Conservation (phyloP, 495 filamentous ascomycete species). For the Podospora sp. region DNA sequence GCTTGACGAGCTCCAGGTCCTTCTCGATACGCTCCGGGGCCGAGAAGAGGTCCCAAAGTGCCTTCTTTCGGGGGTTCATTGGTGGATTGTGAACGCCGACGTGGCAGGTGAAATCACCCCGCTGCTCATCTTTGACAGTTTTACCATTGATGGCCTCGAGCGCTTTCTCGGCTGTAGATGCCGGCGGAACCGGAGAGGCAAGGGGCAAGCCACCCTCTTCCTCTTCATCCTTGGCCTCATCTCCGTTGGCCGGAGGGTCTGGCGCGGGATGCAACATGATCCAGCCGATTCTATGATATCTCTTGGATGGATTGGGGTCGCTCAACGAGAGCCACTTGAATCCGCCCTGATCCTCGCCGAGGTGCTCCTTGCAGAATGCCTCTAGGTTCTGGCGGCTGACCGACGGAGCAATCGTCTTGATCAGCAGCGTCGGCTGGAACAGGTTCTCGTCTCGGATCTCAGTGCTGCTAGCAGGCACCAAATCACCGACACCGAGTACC, state of each 20-base stretch:
- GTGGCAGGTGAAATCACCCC: slow-evolving; percentile 95
- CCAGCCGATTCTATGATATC: slow-evolving; percentile 98
- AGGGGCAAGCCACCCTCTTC: slow-evolving; percentile 48
- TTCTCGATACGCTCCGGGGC: slow-evolving; percentile 84
- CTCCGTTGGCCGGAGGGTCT: slow-evolving; percentile 60
- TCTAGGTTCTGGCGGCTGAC: slow-evolving; percentile 94
- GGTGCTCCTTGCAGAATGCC: slow-evolving; percentile 86
- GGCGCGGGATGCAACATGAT: slow-evolving; percentile 85
- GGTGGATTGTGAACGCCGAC: slow-evolving; percentile 94
- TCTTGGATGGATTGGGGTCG: slow-evolving; percentile 94
- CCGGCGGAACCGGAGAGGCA: slow-evolving; percentile 37
- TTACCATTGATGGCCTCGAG: slow-evolving; percentile 93
- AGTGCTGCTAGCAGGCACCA: slow-evolving; percentile 76
- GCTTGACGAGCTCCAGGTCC: slow-evolving; percentile 76
- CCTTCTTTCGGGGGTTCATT: slow-evolving; percentile 86
- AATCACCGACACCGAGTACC: slow-evolving; percentile 85
- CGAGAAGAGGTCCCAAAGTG: slow-evolving; percentile 94
- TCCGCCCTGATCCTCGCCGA: slow-evolving; percentile 81
- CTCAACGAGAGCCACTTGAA: slow-evolving; percentile 91
- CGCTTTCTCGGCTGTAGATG: slow-evolving; percentile 75
- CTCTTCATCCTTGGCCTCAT: slow-evolving; percentile 63
- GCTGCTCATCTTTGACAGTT: slow-evolving; percentile 87
- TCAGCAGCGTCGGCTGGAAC: slow-evolving; percentile 85
- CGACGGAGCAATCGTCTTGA: slow-evolving; percentile 97
- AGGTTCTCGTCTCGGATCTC: slow-evolving; percentile 83